Evolutionary conservation across 108 stramenopile genomes (phyloP), one percentile per base, ranked within the genome.

Genomic region (Cyclotella atomus): DNA sequence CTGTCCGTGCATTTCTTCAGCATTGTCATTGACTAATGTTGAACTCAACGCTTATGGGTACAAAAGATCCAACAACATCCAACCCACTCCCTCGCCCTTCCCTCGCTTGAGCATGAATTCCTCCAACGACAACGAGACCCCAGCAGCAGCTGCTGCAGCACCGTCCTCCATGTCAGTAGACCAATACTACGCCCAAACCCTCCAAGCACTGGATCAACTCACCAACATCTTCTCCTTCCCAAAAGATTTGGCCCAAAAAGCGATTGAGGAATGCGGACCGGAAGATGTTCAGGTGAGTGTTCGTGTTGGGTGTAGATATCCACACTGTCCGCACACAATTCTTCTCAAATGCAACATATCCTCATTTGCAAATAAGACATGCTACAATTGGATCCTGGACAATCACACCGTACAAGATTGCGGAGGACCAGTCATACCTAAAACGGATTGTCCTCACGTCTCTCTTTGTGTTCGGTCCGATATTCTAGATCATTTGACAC

Each of bases 311-410:
- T n/a, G n/a, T n/a, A n/a, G n/a, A n/a, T n/a, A n/a, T n/a, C n/a
- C n/a, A n/a, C n/a, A n/a, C n/a, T n/a, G n/a, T n/a, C n/a, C n/a
- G n/a, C n/a, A n/a, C n/a, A n/a, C n/a, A n/a, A n/a, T n/a, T n/a
- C n/a, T n/a, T n/a, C n/a, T n/a, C n/a, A n/a, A n/a, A n/a, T n/a
- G n/a, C n/a, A n/a, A n/a, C n/a, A n/a, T n/a, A n/a, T 12, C 38
- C 38, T 41, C 38, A 41, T 12, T 41, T 41, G 12, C 38, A 41
- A 41, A 41, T 41, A 6, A 70, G n/a, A 25, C 55, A 4, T 83
- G 83, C 47, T 91, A 80, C 87, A 88, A 87, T 63, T 93, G 77
- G 61, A 93, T 93, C 62, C 67, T 93, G 17, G 92, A 93, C 57
- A 73, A 79, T 30, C 59, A 75, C 62, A 35, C 77, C 44, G 36